Evolutionary conservation across 225 moss, liverwort and hornwort genomes (phyloP).

Genomic region (Pleurozium schreberi): DNA sequence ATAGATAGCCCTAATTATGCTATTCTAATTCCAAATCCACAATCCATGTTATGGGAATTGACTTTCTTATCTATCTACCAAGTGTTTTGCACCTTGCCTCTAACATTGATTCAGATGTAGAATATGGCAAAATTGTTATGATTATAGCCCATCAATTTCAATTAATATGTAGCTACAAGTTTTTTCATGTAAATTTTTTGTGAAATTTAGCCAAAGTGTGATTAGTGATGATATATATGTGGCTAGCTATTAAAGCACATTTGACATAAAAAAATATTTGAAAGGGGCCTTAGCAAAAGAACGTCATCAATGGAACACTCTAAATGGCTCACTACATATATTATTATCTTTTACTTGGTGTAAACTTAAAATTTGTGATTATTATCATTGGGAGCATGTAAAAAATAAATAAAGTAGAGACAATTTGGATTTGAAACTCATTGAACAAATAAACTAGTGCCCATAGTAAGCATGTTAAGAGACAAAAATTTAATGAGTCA

Average conservation of each 20-base stretch:
- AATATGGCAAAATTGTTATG: no score
- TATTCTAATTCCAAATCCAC: no score
- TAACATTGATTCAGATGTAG: no score
- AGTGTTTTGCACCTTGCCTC: no score
- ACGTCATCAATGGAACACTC: not conserved
- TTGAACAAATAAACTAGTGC: not conserved
- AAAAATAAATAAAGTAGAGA: not conserved
- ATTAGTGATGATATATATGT: not conserved
- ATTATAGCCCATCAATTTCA: no score
- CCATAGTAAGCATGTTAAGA: no score
- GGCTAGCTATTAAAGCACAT: not conserved
- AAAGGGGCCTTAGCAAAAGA: not conserved
- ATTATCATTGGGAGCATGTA: not conserved
- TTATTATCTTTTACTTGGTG: not conserved
- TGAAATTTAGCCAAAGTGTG: not conserved
- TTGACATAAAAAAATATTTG: not conserved
- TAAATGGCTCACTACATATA: not conserved
- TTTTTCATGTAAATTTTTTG: no score
- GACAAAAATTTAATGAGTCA: not conserved
- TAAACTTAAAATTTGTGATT: not conserved
- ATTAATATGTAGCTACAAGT: no score
- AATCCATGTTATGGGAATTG: no score
- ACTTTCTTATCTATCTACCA: no score
- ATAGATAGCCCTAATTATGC: not conserved
- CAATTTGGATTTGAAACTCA: not conserved